These are phyloP conservation scores for Ambrosiella beaveri DNA, from an alignment of 2,329 filamentous ascomycete species.

Conservation along the genomic window DNA sequence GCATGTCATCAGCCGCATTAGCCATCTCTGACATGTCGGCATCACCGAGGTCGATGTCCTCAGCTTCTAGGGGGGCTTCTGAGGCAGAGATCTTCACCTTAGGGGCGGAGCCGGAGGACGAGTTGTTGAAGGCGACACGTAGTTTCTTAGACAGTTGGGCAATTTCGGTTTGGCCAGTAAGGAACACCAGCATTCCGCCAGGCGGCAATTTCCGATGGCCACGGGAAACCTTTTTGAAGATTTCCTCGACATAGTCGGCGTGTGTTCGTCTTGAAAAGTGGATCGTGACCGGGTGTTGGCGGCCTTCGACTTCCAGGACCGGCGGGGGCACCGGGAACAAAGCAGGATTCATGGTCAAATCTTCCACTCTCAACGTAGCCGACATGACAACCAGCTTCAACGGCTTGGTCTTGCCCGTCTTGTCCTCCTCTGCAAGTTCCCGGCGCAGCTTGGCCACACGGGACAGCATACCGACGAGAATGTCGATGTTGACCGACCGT, in stretches of 20 bases:
- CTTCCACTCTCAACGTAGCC: constrained; percentile 76
- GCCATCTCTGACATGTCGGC: constrained; percentile 33
- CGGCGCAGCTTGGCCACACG: constrained; percentile 73
- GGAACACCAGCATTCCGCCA: constrained; percentile 81
- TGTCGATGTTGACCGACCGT: constrained; percentile 92
- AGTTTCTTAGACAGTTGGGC: constrained; percentile 62
- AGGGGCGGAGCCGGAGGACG: constrained; percentile 39
- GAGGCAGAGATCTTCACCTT: constrained; percentile 60
- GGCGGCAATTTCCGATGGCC: constrained; percentile 81
- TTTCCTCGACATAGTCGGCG: constrained; percentile 79
- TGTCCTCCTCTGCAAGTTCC: constrained; percentile 54
- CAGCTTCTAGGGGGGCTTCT: constrained; percentile 64
- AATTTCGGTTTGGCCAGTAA: constrained; percentile 91
- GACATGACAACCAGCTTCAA: constrained; percentile 97
- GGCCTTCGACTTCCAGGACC: constrained; percentile 74
- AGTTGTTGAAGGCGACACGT: constrained; percentile 45
- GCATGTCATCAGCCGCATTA: constrained; percentile 37
- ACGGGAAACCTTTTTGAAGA: constrained; percentile 68
- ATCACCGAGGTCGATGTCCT: constrained; percentile 71
- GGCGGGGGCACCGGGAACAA: constrained; percentile 68
- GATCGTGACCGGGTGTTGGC: constrained; percentile 75
- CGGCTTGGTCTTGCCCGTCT: constrained; percentile 42
- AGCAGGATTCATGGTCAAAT: constrained; percentile 68
- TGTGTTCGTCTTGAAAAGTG: constrained; percentile 76
- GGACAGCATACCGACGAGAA: constrained; percentile 92